Evolutionary conservation across 2,329 filamentous ascomycete genomes (phyloP).

Genomic region (Chaetomiaceae sp.): DNA sequence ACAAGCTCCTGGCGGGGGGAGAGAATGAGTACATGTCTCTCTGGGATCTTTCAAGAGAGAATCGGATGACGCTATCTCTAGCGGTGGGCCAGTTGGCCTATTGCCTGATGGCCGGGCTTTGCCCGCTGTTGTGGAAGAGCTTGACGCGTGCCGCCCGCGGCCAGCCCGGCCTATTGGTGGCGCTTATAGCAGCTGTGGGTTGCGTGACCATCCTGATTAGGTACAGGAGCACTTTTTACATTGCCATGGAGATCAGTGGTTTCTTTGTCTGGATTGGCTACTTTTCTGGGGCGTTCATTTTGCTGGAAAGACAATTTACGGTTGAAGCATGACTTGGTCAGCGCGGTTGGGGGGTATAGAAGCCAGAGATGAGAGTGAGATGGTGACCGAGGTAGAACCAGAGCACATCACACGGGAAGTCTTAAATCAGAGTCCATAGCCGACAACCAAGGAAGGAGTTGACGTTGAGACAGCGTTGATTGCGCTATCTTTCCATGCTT

Average conservation of each 20-base stretch:
- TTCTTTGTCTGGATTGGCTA: conserved; percentile 26
- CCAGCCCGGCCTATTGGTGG: conserved; percentile 20
- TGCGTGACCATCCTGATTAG: conserved; percentile 24
- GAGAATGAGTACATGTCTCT: conserved; percentile 12
- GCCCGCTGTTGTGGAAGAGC: conserved; percentile 14
- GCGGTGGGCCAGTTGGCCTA: conserved; percentile 11
- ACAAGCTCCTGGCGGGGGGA: conserved; percentile 18
- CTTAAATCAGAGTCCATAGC: no score
- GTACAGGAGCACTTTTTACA: conserved; percentile 34
- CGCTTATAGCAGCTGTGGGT: conserved; percentile 5
- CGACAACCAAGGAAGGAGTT: no score
- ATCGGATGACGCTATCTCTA: conserved; percentile 12
- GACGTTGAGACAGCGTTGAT: no score
- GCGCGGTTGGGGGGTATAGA: no score
- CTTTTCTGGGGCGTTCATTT: neutral
- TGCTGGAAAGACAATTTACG: no score
- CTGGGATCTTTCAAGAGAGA: conserved; percentile 8
- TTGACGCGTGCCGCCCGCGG: conserved; percentile 9
- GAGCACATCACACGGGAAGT: no score
- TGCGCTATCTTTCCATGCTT: no score
- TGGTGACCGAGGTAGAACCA: no score
- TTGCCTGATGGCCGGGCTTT: conserved; percentile 12
- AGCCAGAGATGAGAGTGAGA: no score
- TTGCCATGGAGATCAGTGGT: conserved; percentile 34
- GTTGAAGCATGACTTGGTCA: no score